Evolutionary conservation across 176 grass and related monocot genomes (phyloP), one percentile per base, ranked within the genome.

Genomic region (Eleusine coracana): DNA sequence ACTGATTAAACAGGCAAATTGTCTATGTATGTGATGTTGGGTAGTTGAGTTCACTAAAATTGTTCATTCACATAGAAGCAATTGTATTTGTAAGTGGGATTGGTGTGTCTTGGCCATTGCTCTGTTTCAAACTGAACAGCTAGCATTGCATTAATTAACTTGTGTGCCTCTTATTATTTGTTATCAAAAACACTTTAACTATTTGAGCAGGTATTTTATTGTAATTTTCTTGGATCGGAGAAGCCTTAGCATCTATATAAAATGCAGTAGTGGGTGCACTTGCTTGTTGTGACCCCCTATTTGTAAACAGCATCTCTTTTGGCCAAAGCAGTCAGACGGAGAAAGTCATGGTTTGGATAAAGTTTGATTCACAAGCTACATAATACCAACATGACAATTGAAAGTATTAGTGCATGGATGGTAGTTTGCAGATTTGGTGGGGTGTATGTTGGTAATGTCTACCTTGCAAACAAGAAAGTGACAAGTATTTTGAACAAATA

Each of bases 191-290:
- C 11, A 20, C 61, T 10, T n/a, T 75, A 49, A 36, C n/a, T 71
- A 38, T 73, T 68, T 58, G 74, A 67, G 25, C 49, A 46, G 59
- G 8, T 11, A 11, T 79, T 71, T 82, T 40, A 17, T 86, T 67
- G 68, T 55, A 45, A 73, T 80, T 34, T 73, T 15, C 15, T 54
- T 58, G 16, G 45, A 54, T 79, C 20, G 68, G 9, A 13, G 75
- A 42, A 77, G 13, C 41, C 49, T 87, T 76, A 14, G 52, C 25
- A 68, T 29, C 5, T 75, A 23, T 75, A 23, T 82, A 76, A 87
- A 62, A 34, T 49, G 66, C 55, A 31, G 48, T 41, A 21, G 5
- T 68, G 10, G 31, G 31, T 34, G 31, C 31, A 34, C 31, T 34
- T 34, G 31, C 31, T 34, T 34, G 31, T 34, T 34, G 31, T 34